Evolutionary conservation across 2,329 filamentous ascomycete species (phyloP).

Genomic region (Fusarium goolgardi): DNA sequence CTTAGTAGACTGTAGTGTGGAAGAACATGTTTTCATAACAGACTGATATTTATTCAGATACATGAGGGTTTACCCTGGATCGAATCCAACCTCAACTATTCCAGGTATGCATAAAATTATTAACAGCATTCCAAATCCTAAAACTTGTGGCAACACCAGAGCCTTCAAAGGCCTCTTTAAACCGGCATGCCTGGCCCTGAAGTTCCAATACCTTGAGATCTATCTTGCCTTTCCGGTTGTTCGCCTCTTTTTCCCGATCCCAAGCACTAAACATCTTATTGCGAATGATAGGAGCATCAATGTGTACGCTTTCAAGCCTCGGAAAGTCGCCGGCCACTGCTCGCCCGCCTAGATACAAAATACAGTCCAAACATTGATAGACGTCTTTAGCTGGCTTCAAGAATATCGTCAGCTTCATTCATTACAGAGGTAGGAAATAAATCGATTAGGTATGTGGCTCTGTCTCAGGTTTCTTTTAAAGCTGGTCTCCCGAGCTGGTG

Average conservation of each 20-base stretch:
- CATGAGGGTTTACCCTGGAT: no score
- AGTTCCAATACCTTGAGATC: no score
- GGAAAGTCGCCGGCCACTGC: not conserved
- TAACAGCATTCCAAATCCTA: not conserved
- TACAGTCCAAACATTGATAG: not conserved
- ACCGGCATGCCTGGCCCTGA: not conserved
- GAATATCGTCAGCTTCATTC: not conserved
- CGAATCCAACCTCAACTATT: no score
- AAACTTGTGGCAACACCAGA: not conserved
- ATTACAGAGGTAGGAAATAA: not conserved
- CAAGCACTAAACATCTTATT: no score
- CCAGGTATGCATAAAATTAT: not conserved
- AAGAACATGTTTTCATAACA: no score
- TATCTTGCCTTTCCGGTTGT: no score
- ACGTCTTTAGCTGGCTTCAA: rapidly evolving
- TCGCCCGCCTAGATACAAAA: not conserved
- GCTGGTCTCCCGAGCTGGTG: rapidly evolving
- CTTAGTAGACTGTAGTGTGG: no score
- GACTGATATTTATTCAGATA: no score
- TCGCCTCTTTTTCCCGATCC: no score
- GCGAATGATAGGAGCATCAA: no score
- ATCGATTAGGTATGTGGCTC: not conserved
- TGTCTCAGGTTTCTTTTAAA: rapidly evolving
- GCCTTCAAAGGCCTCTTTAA: not conserved
- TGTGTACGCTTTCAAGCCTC: not conserved